phyloP scores from a whole-genome alignment of 2,329 filamentous ascomycete species.

The Rugonectria rugulosa region DNA sequence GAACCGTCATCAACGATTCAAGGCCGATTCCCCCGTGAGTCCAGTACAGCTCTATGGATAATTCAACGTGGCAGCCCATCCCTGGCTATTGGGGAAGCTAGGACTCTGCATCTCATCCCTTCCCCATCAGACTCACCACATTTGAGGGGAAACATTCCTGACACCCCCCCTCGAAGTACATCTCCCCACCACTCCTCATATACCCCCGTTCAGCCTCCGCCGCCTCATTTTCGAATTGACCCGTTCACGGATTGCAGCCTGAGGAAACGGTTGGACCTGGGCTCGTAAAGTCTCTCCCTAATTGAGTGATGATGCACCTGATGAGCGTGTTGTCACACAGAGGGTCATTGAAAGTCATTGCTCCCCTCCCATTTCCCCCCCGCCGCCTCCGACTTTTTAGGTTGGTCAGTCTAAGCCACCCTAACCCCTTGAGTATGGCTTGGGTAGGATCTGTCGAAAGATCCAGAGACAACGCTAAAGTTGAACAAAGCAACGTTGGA shows the following conservation, averaged over 20 bases:
- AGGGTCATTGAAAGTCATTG: slow-evolving; percentile 6
- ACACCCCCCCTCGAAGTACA: slow-evolving; percentile 21
- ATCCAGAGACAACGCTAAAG: neutral
- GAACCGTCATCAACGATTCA: slow-evolving; percentile 25
- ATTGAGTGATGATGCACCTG: slow-evolving; percentile 27
- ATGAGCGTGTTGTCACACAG: slow-evolving; percentile 29
- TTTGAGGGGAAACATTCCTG: slow-evolving; percentile 6
- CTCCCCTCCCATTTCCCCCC: neutral
- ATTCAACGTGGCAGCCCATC: slow-evolving; percentile 40
- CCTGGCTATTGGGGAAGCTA: slow-evolving; percentile 31
- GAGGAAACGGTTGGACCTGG: slow-evolving; percentile 15
- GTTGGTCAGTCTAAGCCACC: neutral
- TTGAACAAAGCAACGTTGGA: slow-evolving; percentile 6
- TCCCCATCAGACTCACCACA: slow-evolving; percentile 20
- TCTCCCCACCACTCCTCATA: slow-evolving; percentile 21
- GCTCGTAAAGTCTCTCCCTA: slow-evolving; percentile 10
- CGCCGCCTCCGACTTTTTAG: neutral
- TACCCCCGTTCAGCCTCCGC: slow-evolving; percentile 27
- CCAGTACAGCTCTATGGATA: slow-evolving; percentile 27
- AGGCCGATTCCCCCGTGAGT: slow-evolving; percentile 24
- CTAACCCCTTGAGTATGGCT: neutral
- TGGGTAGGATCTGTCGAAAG: neutral
- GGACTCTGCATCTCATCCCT: slow-evolving; percentile 27
- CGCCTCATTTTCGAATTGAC: slow-evolving; percentile 28
- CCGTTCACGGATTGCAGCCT: slow-evolving; percentile 11